Evolutionary conservation across 129 eudicot genomes (phyloP), one percentile per base, ranked within the genome.

Genomic region (Cynara cardunculus): DNA sequence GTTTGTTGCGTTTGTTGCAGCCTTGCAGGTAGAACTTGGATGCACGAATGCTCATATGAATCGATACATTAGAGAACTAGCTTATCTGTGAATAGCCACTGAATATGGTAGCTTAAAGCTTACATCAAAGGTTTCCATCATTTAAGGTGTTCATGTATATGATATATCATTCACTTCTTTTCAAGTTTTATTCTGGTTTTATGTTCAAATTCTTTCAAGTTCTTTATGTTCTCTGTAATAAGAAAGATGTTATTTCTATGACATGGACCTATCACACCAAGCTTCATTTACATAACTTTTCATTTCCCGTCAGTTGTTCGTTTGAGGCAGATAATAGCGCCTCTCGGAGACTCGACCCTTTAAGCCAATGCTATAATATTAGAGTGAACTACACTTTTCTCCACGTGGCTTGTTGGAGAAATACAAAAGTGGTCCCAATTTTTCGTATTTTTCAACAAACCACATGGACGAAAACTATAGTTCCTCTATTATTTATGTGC

Each of bases 21-120:
- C 61, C 32, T 56, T 77, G 78, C 86, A 82, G 86, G 74, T 76
- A 76, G 37, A 49, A 81, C 27, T 22, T 59, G 80, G 80, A 74
- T 19, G 73, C 69, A 80, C n/a, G 25, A 22, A 74, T 74, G 53
- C 68, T 10, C 73, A 81, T 62, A 71, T 64, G 19, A 27, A 73
- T 44, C 64, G 35, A 19, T 81, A 65, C 10, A 9, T 62, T 59
- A 26, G 22, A 49, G 67, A 73, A 72, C 67, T 16, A 73, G 62
- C 73, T 65, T 46, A 82, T 53, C 12, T 82, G 80, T 66, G 80
- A 81, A 74, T 74, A 65, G 12, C 73, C 65, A 68, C 18, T 46
- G 76, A 71, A 75, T 25, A 69, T 59, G 71, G 72, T 70, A 75
- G 77, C 49, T 75, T 68, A 67, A 35, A 68, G 70, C 67, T 69